Evolutionary conservation across 352 stramenopile genomes (phyloP), one percentile per base, ranked within the genome.

Genomic region (Blastocystis sp.): DNA sequence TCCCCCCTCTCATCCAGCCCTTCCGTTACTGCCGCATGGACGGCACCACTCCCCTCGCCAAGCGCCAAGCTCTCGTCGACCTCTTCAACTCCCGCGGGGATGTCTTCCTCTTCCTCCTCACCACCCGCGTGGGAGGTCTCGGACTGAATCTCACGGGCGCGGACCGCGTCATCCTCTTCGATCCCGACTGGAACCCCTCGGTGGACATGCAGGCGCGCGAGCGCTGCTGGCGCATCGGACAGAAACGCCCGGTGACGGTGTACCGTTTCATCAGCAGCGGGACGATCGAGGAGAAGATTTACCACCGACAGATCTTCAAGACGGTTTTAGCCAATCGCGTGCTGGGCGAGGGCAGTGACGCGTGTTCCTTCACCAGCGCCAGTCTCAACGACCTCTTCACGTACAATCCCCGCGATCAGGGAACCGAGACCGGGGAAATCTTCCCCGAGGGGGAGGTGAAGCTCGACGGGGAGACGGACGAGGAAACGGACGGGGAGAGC

Each of bases 231-330:
- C 90, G 96, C 11, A 93, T 99, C 49, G 93, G 93, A 32, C 93
- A 97, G 87, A 89, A 88, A 36, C 87, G 89, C 42, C 87, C 91
- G 63, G 93, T 96, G n/a, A 94, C 90, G 4, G 89, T 96, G 6
- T 96, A 95, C 88, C 87, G 93, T 0, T 88, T 99, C 0, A 96
- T 99, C 73, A 97, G 93, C 46, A 93, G 91, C 44, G 96, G 96
- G 3, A 98, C 96, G 29, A 98, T 99, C 77, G 97, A 99, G 89
- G 97, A 99, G 87, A 98, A 98, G 86, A 98, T 99, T 59, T 99
- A 99, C 89, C 95, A 99, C 84, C 89, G 96, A 0, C 94, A 97
- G 88, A 98, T 99, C 61, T 99, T 98, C 90, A 99, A 99, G 88
- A 96, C 97, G 87, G 96, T 97, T 42, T 86, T 99, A 21, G 97